Percentiles rank a stretch among this genome's conserved stretches.
phyloP scores from a whole-genome alignment of 2,329 filamentous ascomycete genomes.

The Ophiostoma australiae region DNA sequence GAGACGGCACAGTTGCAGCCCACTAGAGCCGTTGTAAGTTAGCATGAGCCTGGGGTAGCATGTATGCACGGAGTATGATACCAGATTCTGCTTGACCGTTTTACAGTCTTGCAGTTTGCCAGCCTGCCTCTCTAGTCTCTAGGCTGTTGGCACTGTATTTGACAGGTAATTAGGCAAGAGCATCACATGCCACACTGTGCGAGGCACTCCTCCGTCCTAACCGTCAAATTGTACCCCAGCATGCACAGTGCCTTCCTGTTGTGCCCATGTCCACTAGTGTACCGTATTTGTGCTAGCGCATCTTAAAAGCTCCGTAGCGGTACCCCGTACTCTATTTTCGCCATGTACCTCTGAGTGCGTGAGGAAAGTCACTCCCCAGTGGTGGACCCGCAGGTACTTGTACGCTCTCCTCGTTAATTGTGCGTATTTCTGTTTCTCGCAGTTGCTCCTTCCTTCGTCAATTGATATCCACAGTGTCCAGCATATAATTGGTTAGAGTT shows the following conservation, averaged over 20 bases:
- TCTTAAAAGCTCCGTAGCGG: background rate
- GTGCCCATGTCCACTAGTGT: background rate
- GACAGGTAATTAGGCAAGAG: background rate
- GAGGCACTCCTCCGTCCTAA: background rate
- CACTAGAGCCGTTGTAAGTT: slow-evolving; percentile 25
- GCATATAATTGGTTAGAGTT: background rate
- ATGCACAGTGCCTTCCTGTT: background rate
- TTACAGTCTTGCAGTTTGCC: background rate
- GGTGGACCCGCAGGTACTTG: background rate
- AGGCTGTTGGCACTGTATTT: background rate
- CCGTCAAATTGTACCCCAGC: background rate
- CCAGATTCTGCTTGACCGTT: background rate
- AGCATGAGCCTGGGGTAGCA: slow-evolving; percentile 14
- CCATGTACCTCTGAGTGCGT: background rate
- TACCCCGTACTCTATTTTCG: background rate
- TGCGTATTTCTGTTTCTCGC: background rate
- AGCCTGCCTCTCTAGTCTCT: background rate
- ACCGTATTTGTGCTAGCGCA: background rate
- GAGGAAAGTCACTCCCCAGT: background rate
- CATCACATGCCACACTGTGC: background rate
- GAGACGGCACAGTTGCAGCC: slow-evolving; percentile 21
- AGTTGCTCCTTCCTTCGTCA: background rate
- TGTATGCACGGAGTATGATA: slow-evolving; percentile 4
- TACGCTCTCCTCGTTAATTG: background rate
- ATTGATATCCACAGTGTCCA: background rate